phyloP scores from a whole-genome alignment of 257 asterid genomes.

The Cruciata laevipes region DNA sequence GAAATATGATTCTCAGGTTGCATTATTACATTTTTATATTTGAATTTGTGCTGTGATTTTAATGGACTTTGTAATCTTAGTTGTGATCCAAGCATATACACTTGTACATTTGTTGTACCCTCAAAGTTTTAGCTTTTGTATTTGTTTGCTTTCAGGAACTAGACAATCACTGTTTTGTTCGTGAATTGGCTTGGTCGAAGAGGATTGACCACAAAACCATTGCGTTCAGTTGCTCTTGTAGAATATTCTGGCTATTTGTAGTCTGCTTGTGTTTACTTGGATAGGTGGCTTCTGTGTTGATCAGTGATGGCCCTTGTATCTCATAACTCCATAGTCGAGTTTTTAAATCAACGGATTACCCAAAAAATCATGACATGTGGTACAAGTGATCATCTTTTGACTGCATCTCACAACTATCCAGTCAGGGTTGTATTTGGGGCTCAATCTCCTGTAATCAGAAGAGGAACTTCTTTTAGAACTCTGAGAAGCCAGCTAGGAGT shows the following conservation, averaged over 20 bases:
- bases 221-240: conserved; percentile 2
- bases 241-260: background rate
- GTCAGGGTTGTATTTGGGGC: conserved; percentile 17
- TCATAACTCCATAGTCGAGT: conserved; percentile 34
- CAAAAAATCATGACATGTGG: conserved; percentile 25
- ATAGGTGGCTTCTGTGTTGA: conserved; percentile 3
- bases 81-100: background rate
- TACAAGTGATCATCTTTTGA: conserved; percentile 15
- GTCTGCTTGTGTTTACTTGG: background rate
- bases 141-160: background rate
- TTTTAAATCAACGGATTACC: conserved; percentile 29
- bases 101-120: background rate
- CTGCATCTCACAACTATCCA: conserved; percentile 20
- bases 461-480: conserved; percentile 19
- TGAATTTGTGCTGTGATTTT: no score
- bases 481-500: conserved; percentile 39
- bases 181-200: background rate
- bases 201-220: background rate
- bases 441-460: conserved; percentile 17
- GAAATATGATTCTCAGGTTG: background rate
- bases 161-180: background rate
- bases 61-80: background rate
- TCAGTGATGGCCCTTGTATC: conserved; percentile 20
- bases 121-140: background rate
- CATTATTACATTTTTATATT: background rate